phyloP scores from a whole-genome alignment of 1,284 basidiomycete genomes.

The Ustanciosporium gigantosporum region DNA sequence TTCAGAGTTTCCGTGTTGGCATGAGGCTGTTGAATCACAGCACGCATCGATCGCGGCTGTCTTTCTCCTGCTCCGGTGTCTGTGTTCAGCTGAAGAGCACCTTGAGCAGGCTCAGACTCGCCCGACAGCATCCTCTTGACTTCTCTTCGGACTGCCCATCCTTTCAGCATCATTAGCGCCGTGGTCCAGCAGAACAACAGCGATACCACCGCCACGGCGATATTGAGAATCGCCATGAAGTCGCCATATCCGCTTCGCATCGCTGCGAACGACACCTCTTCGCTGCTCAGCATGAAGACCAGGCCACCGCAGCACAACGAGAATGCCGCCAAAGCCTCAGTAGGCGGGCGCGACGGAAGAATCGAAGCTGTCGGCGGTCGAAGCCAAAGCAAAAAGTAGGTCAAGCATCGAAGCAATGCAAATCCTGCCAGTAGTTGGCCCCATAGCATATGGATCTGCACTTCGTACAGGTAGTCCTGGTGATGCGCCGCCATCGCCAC shows the following conservation, averaged over 20 bases:
- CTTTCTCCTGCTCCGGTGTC: conserved; percentile 1
- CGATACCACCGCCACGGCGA: conserved; percentile 50
- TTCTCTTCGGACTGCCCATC: conserved; percentile 46
- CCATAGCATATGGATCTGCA: conserved; percentile 82
- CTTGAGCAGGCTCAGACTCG: too few relatives aligned
- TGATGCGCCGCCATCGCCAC: conserved; percentile 93
- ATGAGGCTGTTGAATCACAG: too few relatives aligned
- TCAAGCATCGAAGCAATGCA: conserved; percentile 75
- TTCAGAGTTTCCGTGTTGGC: not conserved
- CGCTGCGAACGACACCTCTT: conserved; percentile 85
- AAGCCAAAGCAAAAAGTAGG: conserved; percentile 93
- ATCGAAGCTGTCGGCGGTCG: conserved; percentile 65
- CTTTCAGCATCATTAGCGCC: conserved; percentile 52
- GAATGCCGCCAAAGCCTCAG: conserved; percentile 85
- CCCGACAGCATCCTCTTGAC: conserved; percentile 5
- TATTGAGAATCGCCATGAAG: conserved; percentile 63
- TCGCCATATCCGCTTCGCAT: conserved; percentile 89
- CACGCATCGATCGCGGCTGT: conserved; percentile 20
- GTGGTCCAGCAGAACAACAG: conserved; percentile 52
- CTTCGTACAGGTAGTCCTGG: conserved; percentile 85
- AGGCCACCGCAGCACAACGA: conserved; percentile 85
- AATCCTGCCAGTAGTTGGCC: conserved; percentile 85
- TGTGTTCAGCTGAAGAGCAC: too few relatives aligned
- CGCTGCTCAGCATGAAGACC: conserved; percentile 86
- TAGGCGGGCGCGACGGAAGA: conserved; percentile 88